Evolutionary conservation across 768 basidiomycete genomes (phyloP).

Genomic region (Agaricus sinodeliciosus): DNA sequence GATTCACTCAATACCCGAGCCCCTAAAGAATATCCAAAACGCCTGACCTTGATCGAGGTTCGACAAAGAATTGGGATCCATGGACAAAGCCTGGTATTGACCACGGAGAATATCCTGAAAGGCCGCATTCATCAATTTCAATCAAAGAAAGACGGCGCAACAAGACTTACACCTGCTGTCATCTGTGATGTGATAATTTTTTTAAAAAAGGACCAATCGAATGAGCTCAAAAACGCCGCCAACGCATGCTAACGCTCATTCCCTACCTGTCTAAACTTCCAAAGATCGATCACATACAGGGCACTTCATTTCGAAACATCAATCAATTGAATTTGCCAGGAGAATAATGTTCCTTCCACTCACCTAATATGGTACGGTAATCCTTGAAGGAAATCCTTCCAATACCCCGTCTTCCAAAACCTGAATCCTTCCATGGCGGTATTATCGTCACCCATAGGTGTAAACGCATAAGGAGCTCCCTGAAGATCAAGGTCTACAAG

Average conservation of each 20-base stretch:
- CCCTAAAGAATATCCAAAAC: neutral
- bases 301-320: conserved; percentile 45
- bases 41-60: conserved; percentile 85
- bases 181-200: conserved; percentile 24
- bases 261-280: conserved; percentile 82
- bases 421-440: conserved; percentile 95
- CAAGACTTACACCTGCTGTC: conserved; percentile 40
- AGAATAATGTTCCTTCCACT: conserved; percentile 15
- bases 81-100: conserved; percentile 89
- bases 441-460: conserved; percentile 97
- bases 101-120: conserved; percentile 78
- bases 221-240: conserved; percentile 10
- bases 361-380: conserved; percentile 94
- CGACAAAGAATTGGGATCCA: conserved; percentile 89
- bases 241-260: neutral
- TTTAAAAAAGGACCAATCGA: neutral
- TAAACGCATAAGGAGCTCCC: conserved; percentile 92
- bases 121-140: neutral
- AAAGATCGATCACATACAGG: conserved; percentile 92
- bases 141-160: neutral
- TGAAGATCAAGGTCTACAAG: conserved; percentile 90
- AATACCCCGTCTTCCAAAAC: conserved; percentile 98
- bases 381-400: conserved; percentile 83
- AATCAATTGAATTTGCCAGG: neutral
- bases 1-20: neutral